Evolutionary conservation across 331 rosid species (phyloP).

Genomic region (Telfairia occidentalis): DNA sequence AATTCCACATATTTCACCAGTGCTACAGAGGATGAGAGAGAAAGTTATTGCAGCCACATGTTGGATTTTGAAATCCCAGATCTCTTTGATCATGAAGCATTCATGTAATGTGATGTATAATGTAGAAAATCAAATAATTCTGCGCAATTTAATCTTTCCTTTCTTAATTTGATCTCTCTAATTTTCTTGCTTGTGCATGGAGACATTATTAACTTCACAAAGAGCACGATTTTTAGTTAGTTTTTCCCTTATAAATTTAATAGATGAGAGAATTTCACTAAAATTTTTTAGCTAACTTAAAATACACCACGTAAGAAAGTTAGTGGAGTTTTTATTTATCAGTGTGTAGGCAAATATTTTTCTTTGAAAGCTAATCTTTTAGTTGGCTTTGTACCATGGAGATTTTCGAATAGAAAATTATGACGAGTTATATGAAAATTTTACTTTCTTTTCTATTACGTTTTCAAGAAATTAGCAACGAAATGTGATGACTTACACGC

Average conservation of each 20-base stretch:
- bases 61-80: slow-evolving; percentile 55
- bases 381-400: background rate
- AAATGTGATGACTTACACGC: background rate
- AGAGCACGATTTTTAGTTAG: background rate
- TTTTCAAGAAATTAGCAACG: background rate
- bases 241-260: background rate
- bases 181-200: background rate
- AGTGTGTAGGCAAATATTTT: background rate
- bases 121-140: background rate
- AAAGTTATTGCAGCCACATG: slow-evolving; percentile 61
- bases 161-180: background rate
- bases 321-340: too few relatives aligned
- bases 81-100: slow-evolving; percentile 37
- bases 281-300: background rate
- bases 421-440: background rate
- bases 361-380: background rate
- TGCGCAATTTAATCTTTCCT: background rate
- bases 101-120: slow-evolving; percentile 17
- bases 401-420: background rate
- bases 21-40: slow-evolving; percentile 70
- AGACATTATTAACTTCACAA: background rate
- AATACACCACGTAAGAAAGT: background rate
- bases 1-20: slow-evolving; percentile 37
- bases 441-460: too few relatives aligned
- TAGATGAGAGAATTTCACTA: background rate